Evolutionary conservation across 345 rosid genomes (phyloP).

Genomic region (Rhodamnia argentea): DNA sequence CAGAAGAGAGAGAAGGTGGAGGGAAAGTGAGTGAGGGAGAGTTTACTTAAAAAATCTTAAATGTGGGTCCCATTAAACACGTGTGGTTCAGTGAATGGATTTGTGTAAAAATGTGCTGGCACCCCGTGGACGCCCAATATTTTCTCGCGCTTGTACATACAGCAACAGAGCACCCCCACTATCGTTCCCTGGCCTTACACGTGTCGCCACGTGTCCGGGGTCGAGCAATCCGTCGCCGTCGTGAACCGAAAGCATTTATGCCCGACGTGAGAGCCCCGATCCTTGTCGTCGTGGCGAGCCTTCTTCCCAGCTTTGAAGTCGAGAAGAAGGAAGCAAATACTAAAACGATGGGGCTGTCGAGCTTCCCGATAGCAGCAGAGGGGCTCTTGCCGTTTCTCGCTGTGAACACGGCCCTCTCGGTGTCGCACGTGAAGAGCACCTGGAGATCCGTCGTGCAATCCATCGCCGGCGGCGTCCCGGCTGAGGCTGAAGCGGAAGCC

Average conservation of each 20-base stretch:
- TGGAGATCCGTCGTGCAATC: not conserved
- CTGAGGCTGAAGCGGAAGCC: not conserved
- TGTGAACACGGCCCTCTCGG: not conserved
- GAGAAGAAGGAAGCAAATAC: too few species aligned
- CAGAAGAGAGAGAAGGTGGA: not conserved
- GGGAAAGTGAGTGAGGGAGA: not conserved
- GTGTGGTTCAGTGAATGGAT: fast-evolving
- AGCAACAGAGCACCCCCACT: too few species aligned
- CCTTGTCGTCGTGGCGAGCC: too few species aligned
- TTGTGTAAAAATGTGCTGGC: too few species aligned
- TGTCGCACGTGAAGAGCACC: not conserved
- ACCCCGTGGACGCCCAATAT: not conserved
- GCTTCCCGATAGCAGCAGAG: not conserved
- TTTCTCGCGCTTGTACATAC: not conserved
- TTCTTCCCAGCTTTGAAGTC: too few species aligned
- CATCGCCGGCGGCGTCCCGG: not conserved
- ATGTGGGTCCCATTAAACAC: not conserved
- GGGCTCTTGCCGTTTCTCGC: not conserved
- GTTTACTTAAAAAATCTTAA: too few species aligned
- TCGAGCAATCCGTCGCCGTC: not conserved
- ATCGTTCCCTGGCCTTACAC: not conserved
- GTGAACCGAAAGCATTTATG: not conserved
- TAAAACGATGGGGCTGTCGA: not conserved
- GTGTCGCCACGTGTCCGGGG: not conserved
- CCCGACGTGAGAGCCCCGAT: too few species aligned